Evolutionary conservation across 176 grass and related monocot species (phyloP).

Genomic region (Carex scoparia): DNA sequence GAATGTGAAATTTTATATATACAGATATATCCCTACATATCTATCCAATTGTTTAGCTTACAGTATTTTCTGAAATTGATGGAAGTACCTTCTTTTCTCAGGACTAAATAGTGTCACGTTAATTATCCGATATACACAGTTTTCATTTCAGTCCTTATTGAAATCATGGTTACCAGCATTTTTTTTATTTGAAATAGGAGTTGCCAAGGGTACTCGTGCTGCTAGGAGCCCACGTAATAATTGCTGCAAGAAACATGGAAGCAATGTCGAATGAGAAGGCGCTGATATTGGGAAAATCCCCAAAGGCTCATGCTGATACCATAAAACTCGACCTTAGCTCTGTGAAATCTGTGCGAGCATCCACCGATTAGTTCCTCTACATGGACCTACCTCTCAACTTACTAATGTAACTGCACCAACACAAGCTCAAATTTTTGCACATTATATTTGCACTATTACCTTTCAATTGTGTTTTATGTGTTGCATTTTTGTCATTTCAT

Average conservation of each 20-base stretch:
- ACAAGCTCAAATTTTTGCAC: neutral
- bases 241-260: constrained; percentile 88
- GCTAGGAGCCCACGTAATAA: constrained; percentile 81
- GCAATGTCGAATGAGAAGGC: constrained; percentile 61
- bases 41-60: neutral
- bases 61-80: neutral
- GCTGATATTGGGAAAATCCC: constrained; percentile 39
- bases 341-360: constrained; percentile 70
- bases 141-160: neutral
- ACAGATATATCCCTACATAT: neutral
- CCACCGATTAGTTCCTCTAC: constrained; percentile 51
- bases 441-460: neutral
- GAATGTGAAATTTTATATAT: neutral
- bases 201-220: constrained; percentile 71
- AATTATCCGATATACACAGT: neutral
- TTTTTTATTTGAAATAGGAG: constrained; percentile 34
- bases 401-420: constrained; percentile 53
- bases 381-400: constrained; percentile 91
- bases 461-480: neutral
- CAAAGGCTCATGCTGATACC: constrained; percentile 44
- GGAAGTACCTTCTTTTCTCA: neutral
- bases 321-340: constrained; percentile 91
- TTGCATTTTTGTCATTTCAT: neutral
- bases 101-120: neutral
- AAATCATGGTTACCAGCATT: neutral